These are phyloP conservation scores for Lyophyllum semitale DNA, from an alignment of 768 basidiomycete genomes.

Conservation along the genomic window DNA sequence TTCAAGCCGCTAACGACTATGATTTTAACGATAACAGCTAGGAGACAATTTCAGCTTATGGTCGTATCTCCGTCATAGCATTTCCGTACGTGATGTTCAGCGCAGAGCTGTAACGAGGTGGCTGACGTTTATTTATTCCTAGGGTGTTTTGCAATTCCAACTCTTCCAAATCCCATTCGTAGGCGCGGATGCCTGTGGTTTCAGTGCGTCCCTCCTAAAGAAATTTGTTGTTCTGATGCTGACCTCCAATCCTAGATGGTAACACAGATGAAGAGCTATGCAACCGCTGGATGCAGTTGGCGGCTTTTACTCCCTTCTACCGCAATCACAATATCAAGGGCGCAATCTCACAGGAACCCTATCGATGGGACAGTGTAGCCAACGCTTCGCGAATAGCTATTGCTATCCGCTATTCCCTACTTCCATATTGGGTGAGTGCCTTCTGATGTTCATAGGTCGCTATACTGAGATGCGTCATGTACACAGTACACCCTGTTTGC, in stretches of 20 bases:
- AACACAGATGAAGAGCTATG: constrained; percentile 83
- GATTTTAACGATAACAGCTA: constrained; percentile 39
- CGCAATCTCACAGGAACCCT: constrained; percentile 78
- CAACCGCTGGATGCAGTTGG: constrained; percentile 85
- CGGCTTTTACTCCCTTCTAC: constrained; percentile 82
- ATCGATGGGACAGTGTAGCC: constrained; percentile 79
- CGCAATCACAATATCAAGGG: constrained; percentile 73
- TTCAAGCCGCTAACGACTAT: background rate
- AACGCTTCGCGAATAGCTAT: constrained; percentile 74
- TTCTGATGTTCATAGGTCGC: background rate
- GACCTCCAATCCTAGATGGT: constrained; percentile 30
- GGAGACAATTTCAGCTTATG: constrained; percentile 81
- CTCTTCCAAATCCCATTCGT: constrained; percentile 84
- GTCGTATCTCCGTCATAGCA: constrained; percentile 68
- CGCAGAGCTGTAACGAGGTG: background rate
- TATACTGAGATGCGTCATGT: background rate
- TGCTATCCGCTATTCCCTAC: constrained; percentile 64
- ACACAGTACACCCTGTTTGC: constrained; percentile 74
- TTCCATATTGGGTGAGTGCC: constrained; percentile 75
- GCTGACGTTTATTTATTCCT: constrained; percentile 20
- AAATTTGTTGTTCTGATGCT: constrained; percentile 1
- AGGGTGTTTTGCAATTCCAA: constrained; percentile 82
- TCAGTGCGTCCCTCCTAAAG: constrained; percentile 38
- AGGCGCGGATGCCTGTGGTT: constrained; percentile 77
- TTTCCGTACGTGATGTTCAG: constrained; percentile 34